Evolutionary conservation across 768 basidiomycete species (phyloP).

Genomic region (Rhizopogon sp.): DNA sequence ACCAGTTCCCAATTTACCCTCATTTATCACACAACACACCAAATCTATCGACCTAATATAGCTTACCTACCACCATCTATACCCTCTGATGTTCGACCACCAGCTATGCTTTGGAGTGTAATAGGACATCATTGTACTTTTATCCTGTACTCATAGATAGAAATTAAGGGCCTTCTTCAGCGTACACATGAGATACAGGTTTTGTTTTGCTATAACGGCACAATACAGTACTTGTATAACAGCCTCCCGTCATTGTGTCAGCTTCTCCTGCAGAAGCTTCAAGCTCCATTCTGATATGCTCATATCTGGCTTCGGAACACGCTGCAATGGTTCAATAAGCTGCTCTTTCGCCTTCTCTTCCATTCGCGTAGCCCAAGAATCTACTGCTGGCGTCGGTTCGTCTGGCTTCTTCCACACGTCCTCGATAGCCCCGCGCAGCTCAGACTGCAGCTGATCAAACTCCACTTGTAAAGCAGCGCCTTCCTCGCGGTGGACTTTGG

Average conservation of each 20-base stretch:
- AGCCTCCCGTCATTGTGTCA: not conserved
- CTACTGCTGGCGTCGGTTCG: constrained; percentile 20
- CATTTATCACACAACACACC: not conserved
- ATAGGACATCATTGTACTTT: not conserved
- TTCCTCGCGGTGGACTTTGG: constrained; percentile 61
- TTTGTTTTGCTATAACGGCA: not conserved
- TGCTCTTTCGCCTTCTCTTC: constrained; percentile 46
- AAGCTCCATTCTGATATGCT: constrained; percentile 16
- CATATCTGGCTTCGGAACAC: constrained; percentile 45
- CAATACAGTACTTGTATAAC: too few relatives aligned
- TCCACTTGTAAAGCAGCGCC: constrained; percentile 61
- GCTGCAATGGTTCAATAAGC: constrained; percentile 44
- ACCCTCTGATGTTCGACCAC: not conserved
- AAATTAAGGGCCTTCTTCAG: not conserved
- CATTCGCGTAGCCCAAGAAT: constrained; percentile 52
- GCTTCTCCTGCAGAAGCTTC: constrained; percentile 13
- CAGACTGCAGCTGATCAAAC: constrained; percentile 49
- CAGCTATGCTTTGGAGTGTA: not conserved
- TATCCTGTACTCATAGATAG: not conserved
- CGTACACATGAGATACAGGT: not conserved
- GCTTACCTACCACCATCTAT: constrained; percentile 1
- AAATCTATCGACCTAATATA: constrained; percentile 4
- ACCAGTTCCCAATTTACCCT: not conserved
- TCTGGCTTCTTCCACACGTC: constrained; percentile 58
- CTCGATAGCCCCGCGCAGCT: constrained; percentile 52